A percentile compares a stretch with the other conserved stretches of the same genome.
Conservation (phyloP, 1,284 basidiomycete species). For the Prillingera fragicola region DNA sequence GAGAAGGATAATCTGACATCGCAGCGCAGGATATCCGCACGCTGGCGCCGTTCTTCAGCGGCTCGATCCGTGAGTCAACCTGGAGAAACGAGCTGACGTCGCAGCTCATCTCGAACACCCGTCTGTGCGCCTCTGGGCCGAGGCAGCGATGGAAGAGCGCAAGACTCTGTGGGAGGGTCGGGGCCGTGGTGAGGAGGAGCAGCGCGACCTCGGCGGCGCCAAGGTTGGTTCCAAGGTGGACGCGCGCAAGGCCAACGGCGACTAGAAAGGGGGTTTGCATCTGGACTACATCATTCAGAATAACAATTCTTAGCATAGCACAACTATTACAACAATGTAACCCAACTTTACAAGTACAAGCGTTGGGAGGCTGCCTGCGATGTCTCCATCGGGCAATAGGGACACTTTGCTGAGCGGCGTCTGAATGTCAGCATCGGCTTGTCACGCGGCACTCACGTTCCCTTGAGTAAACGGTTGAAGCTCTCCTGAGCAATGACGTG, state of each 20-base stretch:
- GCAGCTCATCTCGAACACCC: slow-evolving; percentile 59
- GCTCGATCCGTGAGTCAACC: slow-evolving; percentile 38
- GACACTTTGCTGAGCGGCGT: slow-evolving; percentile 45
- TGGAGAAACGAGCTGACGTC: background rate
- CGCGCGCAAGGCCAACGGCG: background rate
- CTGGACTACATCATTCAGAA: background rate
- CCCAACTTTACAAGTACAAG: slow-evolving; percentile 38
- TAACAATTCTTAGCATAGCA: slow-evolving; percentile 1
- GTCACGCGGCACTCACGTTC: slow-evolving; percentile 60
- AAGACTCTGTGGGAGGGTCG: slow-evolving; percentile 37
- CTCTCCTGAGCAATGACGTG: slow-evolving; percentile 90
- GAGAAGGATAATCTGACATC: background rate
- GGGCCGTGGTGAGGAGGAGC: slow-evolving; percentile 35
- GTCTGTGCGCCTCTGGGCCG: slow-evolving; percentile 70
- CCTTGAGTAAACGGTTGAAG: slow-evolving; percentile 75
- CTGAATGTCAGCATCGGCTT: slow-evolving; percentile 16
- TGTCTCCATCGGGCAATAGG: slow-evolving; percentile 47
- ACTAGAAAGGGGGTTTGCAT: background rate
- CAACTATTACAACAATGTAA: slow-evolving; percentile 2
- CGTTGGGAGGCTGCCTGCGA: slow-evolving; percentile 33
- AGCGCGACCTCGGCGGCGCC: slow-evolving; percentile 26
- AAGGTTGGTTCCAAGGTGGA: slow-evolving; percentile 17
- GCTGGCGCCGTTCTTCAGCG: slow-evolving; percentile 44
- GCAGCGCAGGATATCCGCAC: slow-evolving; percentile 43
- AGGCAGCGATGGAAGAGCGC: slow-evolving; percentile 58